Evolutionary conservation across 202 grass and related monocot genomes (phyloP).

Genomic region (Schoenoplectus triqueter): DNA sequence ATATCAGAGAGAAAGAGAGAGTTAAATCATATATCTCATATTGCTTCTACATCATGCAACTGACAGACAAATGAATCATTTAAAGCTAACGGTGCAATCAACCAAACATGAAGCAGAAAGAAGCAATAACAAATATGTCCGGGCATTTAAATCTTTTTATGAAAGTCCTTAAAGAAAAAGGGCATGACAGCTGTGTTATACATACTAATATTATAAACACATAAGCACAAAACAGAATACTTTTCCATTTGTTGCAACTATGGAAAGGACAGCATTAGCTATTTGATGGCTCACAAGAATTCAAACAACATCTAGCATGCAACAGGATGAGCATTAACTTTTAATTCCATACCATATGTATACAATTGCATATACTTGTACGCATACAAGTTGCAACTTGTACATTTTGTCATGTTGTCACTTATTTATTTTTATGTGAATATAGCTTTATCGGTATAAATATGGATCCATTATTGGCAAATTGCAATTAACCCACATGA

Average conservation of each 20-base stretch:
- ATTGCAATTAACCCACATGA: background rate
- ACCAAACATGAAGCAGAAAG: background rate
- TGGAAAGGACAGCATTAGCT: background rate
- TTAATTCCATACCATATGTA: background rate
- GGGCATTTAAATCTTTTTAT: background rate
- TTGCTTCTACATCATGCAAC: conserved; percentile 25
- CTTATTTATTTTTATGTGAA: background rate
- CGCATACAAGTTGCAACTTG: background rate
- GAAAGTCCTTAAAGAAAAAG: background rate
- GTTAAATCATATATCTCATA: conserved; percentile 24
- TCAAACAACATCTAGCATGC: conserved; percentile 8
- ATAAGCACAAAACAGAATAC: background rate
- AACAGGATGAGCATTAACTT: background rate
- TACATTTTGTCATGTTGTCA: background rate
- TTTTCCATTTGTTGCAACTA: background rate
- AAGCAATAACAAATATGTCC: background rate
- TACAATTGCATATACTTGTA: background rate
- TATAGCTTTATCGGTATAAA: background rate
- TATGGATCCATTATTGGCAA: background rate
- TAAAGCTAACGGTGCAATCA: conserved; percentile 24
- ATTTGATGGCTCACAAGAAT: background rate
- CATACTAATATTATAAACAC: background rate
- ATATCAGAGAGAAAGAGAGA: conserved; percentile 31
- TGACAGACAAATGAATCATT: background rate
- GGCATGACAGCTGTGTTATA: background rate